Percentiles rank a stretch among this genome's conserved stretches.
phyloP scores from a whole-genome alignment of 2,329 filamentous ascomycete genomes.

The Fusarium penzigii region DNA sequence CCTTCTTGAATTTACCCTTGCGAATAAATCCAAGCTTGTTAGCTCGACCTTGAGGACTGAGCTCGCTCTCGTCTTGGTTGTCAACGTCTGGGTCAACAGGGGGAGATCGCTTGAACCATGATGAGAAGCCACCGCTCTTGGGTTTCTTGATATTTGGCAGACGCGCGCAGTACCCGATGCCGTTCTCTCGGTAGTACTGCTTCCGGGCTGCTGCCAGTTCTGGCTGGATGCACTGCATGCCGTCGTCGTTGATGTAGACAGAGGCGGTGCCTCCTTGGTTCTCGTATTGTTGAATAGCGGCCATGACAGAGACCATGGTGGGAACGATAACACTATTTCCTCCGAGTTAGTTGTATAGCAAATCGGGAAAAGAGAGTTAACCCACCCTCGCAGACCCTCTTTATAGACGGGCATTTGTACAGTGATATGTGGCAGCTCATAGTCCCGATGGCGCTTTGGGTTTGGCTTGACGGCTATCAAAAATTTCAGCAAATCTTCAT shows the following conservation, averaged over 20 bases:
- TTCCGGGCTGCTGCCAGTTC: slow-evolving; percentile 50
- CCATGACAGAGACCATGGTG: slow-evolving; percentile 56
- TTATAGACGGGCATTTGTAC: slow-evolving; percentile 51
- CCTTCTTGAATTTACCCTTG: slow-evolving; percentile 65
- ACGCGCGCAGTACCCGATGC: slow-evolving; percentile 58
- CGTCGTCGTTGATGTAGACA: slow-evolving; percentile 70
- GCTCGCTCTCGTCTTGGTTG: slow-evolving; percentile 45
- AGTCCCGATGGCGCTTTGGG: slow-evolving; percentile 25
- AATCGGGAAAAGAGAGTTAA: no score
- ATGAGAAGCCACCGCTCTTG: slow-evolving; percentile 29
- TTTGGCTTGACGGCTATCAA: slow-evolving; percentile 27
- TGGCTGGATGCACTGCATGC: slow-evolving; percentile 60
- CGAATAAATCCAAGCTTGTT: slow-evolving; percentile 53
- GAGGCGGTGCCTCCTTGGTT: slow-evolving; percentile 65
- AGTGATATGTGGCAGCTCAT: slow-evolving; percentile 46
- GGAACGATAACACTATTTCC: slow-evolving; percentile 47
- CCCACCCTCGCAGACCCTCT: slow-evolving; percentile 26
- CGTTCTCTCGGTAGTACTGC: slow-evolving; percentile 59
- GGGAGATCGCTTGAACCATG: slow-evolving; percentile 38
- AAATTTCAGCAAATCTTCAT: background rate
- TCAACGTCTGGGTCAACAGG: slow-evolving; percentile 24
- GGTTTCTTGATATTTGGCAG: slow-evolving; percentile 42
- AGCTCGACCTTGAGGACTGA: slow-evolving; percentile 23
- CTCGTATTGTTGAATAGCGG: slow-evolving; percentile 60
- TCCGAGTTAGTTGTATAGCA: background rate